phyloP scores from a whole-genome alignment of 2,329 filamentous ascomycete genomes.

The Fusarium dlaminii region DNA sequence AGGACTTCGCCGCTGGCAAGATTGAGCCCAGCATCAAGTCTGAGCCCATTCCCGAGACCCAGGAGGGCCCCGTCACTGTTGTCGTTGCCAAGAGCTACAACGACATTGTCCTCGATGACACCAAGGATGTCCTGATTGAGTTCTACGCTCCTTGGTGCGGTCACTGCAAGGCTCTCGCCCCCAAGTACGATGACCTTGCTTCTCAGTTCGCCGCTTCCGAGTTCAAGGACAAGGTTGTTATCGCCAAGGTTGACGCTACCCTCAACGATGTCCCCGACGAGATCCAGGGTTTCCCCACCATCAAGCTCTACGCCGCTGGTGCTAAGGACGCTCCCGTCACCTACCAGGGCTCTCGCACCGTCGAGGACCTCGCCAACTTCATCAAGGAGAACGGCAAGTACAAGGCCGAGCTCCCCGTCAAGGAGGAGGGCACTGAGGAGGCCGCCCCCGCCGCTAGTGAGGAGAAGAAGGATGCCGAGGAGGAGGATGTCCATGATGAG shows the following conservation, averaged over 20 bases:
- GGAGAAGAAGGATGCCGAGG: slow-evolving; percentile 55
- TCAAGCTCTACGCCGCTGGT: slow-evolving; percentile 96
- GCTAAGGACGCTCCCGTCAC: slow-evolving; percentile 85
- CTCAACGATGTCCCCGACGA: slow-evolving; percentile 96
- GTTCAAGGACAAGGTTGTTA: slow-evolving; percentile 83
- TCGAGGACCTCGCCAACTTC: slow-evolving; percentile 92
- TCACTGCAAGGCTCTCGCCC: slow-evolving; percentile 98
- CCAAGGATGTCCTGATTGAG: slow-evolving; percentile 97
- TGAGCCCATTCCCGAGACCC: slow-evolving; percentile 92
- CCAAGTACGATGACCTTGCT: slow-evolving; percentile 94
- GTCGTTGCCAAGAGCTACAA: slow-evolving; percentile 96
- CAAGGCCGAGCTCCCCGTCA: slow-evolving; percentile 73
- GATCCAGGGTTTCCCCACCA: slow-evolving; percentile 97
- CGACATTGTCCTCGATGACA: slow-evolving; percentile 87
- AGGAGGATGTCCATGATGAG: slow-evolving; percentile 73
- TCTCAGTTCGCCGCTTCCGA: slow-evolving; percentile 79
- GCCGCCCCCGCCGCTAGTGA: slow-evolving; percentile 63
- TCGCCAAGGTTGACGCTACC: slow-evolving; percentile 98
- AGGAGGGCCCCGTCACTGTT: slow-evolving; percentile 87
- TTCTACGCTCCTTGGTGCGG: slow-evolving; percentile 99
- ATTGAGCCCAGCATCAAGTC: slow-evolving; percentile 97
- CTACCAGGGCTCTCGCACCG: slow-evolving; percentile 86
- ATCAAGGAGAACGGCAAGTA: slow-evolving; percentile 95
- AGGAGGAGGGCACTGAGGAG: slow-evolving; percentile 65
- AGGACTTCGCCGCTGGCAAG: slow-evolving; percentile 87